A percentile compares a stretch with the other conserved stretches of the same genome.
These are phyloP conservation scores for Solanum chacoense DNA, from an alignment of 305 asterid species.

Conservation along the genomic window DNA sequence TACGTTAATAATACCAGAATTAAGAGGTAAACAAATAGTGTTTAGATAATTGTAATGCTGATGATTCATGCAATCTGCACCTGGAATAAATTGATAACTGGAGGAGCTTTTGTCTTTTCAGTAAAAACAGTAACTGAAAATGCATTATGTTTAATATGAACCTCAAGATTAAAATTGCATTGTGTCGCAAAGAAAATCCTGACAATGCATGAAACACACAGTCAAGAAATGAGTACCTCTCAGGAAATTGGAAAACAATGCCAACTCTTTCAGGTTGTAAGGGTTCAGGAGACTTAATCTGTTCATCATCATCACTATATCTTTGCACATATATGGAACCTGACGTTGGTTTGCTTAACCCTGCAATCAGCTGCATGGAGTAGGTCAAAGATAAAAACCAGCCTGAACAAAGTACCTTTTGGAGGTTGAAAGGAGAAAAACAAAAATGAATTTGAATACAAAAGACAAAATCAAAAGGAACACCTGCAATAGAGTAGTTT, in stretches of 20 bases:
- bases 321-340: slow-evolving; percentile 63
- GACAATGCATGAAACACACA: neutral
- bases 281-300: slow-evolving; percentile 35
- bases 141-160: neutral
- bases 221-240: slow-evolving; percentile 46
- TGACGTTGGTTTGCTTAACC: slow-evolving; percentile 77
- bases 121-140: neutral
- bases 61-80: neutral
- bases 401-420: neutral
- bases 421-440: neutral
- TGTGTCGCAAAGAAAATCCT: neutral
- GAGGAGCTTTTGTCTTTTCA: neutral
- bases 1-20: neutral
- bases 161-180: neutral
- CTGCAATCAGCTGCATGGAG: slow-evolving; percentile 70
- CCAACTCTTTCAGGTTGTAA: slow-evolving; percentile 70
- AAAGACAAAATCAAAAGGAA: neutral
- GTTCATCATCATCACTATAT: slow-evolving; percentile 51
- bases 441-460: neutral
- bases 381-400: slow-evolving; percentile 14
- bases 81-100: neutral
- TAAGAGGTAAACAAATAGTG: neutral
- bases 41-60: neutral
- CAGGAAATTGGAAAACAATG: slow-evolving; percentile 92
- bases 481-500: slow-evolving; percentile 90